Conservation (phyloP, 2,329 filamentous ascomycete genomes). For the Ascocoryne sarcoides region DNA sequence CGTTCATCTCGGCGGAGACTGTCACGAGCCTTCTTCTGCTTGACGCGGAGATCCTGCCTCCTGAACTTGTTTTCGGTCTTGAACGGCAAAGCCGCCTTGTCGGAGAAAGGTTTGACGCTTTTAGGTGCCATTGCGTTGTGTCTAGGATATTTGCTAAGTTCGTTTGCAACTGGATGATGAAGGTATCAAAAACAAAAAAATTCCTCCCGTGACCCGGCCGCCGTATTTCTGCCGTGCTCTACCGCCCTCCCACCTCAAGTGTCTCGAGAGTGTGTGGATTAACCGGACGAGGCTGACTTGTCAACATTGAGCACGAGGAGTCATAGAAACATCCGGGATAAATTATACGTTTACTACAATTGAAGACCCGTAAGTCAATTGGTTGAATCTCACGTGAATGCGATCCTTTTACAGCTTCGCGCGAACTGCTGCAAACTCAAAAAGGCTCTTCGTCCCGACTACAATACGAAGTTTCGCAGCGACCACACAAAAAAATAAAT, state of each 20-base stretch:
- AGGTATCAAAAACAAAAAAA: too few relatives aligned
- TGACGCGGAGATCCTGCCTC: slow-evolving; percentile 68
- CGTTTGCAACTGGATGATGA: too few relatives aligned
- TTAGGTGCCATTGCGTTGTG: slow-evolving; percentile 41
- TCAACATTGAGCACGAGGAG: slow-evolving; percentile 6
- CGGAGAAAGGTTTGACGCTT: slow-evolving; percentile 33
- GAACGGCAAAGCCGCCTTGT: slow-evolving; percentile 39
- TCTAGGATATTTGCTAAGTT: too few relatives aligned
- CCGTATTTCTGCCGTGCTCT: not conserved
- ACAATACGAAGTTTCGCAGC: slow-evolving; percentile 33
- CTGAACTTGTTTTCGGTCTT: slow-evolving; percentile 69
- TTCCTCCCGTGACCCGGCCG: not conserved
- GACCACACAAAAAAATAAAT: slow-evolving; percentile 27
- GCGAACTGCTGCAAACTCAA: slow-evolving; percentile 25
- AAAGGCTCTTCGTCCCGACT: slow-evolving; percentile 7
- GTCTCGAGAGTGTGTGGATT: not conserved
- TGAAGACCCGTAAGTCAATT: slow-evolving; percentile 13
- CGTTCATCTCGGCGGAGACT: slow-evolving; percentile 68
- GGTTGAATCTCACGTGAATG: slow-evolving; percentile 29
- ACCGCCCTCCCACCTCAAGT: too few relatives aligned
- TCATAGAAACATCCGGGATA: slow-evolving; percentile 9
- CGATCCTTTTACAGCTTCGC: slow-evolving; percentile 31
- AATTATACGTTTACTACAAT: slow-evolving; percentile 4
- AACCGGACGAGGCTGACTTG: not conserved
- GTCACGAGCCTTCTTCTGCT: slow-evolving; percentile 69